A percentile compares a stretch with the other conserved stretches of the same genome.
phyloP scores from a whole-genome alignment of 176 grass and related monocot genomes.

The Hsuehochloa calcarea region DNA sequence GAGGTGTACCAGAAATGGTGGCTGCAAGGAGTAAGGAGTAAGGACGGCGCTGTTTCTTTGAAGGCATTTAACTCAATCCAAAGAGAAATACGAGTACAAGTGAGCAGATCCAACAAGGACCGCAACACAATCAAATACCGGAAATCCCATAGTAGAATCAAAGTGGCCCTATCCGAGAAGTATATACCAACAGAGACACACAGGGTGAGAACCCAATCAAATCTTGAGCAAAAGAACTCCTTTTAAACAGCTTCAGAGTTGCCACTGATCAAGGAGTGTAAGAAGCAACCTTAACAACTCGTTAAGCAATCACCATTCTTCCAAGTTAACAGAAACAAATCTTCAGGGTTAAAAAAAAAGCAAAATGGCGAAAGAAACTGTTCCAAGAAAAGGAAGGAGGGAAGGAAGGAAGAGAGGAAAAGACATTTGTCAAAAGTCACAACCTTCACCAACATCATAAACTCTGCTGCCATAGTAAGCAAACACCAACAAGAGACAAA shows the following conservation, averaged over 20 bases:
- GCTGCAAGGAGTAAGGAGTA: slow-evolving; percentile 16
- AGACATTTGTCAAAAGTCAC: background rate
- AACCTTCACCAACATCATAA: background rate
- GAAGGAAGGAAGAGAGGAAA: background rate
- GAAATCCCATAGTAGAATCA: background rate
- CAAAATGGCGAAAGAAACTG: background rate
- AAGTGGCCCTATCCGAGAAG: background rate
- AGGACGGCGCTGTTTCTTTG: slow-evolving; percentile 27
- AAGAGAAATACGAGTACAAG: background rate
- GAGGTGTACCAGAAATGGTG: slow-evolving; percentile 23
- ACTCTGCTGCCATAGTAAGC: background rate
- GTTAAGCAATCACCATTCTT: background rate
- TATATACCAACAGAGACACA: background rate
- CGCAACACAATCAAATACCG: background rate
- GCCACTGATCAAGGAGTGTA: background rate
- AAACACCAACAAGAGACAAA: background rate
- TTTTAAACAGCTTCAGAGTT: background rate
- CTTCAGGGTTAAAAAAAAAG: background rate
- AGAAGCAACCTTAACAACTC: background rate
- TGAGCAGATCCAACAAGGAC: slow-evolving; percentile 19
- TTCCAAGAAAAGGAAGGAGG: background rate
- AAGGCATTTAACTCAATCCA: slow-evolving; percentile 18
- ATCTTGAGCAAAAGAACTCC: background rate
- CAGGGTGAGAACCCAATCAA: background rate
- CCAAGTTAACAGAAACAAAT: background rate